Evolutionary conservation across 805 yeast genomes (phyloP).

Genomic region (Yarrowia sp.): DNA sequence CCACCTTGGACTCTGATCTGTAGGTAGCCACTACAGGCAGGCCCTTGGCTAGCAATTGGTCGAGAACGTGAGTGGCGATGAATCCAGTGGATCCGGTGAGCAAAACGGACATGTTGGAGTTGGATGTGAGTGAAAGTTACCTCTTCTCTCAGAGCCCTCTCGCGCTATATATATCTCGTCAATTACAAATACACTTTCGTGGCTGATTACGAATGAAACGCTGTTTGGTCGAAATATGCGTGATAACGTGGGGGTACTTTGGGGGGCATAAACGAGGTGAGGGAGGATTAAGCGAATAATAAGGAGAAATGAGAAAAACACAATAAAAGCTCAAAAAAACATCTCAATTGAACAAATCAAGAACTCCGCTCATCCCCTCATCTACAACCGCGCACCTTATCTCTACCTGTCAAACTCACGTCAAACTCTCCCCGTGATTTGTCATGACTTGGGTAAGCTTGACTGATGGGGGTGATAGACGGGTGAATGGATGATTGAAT

Average conservation of each 20-base stretch:
- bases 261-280: neutral
- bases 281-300: neutral
- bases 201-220: conserved; percentile 8
- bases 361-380: too few relatives aligned
- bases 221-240: neutral
- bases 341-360: too few relatives aligned
- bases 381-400: neutral
- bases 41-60: conserved; percentile 51
- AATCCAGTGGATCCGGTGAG: conserved; percentile 58
- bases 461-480: conserved; percentile 1
- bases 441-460: conserved; percentile 13
- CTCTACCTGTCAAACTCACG: neutral
- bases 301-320: neutral
- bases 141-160: too few relatives aligned
- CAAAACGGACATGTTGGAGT: conserved; percentile 45
- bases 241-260: neutral
- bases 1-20: conserved; percentile 55
- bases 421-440: conserved; percentile 11
- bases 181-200: conserved; percentile 19
- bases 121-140: neutral
- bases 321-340: neutral
- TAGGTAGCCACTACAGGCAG: conserved; percentile 60
- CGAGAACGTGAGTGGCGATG: conserved; percentile 56
- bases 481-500: too few relatives aligned
- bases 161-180: neutral